Conservation (phyloP, 805 yeast species). For the Danielozyma ontarioensis region DNA sequence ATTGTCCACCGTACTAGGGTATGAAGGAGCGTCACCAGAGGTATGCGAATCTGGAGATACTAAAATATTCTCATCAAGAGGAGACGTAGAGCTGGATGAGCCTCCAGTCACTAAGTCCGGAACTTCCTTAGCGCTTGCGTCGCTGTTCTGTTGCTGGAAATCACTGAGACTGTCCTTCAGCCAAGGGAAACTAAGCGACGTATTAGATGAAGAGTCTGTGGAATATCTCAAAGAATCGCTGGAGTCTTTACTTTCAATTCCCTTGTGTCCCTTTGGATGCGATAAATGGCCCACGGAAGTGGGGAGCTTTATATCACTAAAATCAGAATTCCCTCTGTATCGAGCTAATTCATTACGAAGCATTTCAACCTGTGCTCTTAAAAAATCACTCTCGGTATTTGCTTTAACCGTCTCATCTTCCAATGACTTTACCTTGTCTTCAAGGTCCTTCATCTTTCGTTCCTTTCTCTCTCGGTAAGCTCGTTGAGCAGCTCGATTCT, state of each 20-base stretch:
- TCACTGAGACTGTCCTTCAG: constrained; percentile 13
- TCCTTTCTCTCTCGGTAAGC: constrained; percentile 96
- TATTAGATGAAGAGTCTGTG: constrained; percentile 1
- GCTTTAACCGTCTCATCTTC: constrained; percentile 70
- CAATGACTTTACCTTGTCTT: constrained; percentile 64
- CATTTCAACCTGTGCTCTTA: constrained; percentile 71
- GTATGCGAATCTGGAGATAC: constrained; percentile 28
- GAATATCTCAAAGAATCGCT: not conserved
- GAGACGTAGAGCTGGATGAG: constrained; percentile 32
- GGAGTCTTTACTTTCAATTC: too few species aligned
- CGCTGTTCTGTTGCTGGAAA: constrained; percentile 1
- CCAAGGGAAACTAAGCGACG: constrained; percentile 51
- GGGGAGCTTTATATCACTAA: constrained; percentile 26
- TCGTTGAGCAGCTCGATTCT: constrained; percentile 97
- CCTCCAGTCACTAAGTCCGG: constrained; percentile 32
- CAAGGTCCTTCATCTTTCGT: constrained; percentile 76
- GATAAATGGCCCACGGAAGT: constrained; percentile 25
- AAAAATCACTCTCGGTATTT: constrained; percentile 64
- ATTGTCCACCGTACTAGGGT: constrained; percentile 11
- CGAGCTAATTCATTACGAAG: constrained; percentile 66
- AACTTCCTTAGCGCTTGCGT: constrained; percentile 5
- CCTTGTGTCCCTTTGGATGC: constrained; percentile 6
- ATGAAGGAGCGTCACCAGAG: constrained; percentile 5
- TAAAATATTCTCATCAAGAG: constrained; percentile 31
- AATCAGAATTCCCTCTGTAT: constrained; percentile 40